Evolutionary conservation across 2,329 filamentous ascomycete species (phyloP), one percentile per base, ranked within the genome.

Genomic region (Fusarium sp.): DNA sequence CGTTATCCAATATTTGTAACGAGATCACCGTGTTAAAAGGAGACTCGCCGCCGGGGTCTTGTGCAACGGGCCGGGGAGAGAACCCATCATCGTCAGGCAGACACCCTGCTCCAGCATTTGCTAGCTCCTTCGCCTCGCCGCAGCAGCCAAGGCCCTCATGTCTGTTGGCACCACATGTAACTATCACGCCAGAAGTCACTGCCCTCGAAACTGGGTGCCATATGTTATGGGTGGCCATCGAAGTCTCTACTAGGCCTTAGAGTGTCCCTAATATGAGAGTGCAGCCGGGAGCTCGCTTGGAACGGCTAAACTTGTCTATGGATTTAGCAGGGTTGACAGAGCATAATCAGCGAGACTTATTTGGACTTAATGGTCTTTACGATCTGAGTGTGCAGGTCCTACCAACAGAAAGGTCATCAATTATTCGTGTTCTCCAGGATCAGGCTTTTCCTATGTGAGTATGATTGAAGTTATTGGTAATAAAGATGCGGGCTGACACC

Each of bases 211-310:
- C 75, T 34, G 74, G 71, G 4, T 68, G 70, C 34, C 67, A 71
- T 29, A 73, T 64, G 10, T 61, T 84, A n/a, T 85, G 80, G 83
- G 79, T 75, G 3, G 80, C 81, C 4, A 75, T 85, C 46, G 79
- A 85, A 68, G 65, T 85, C 34, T 79, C 76, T 12, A 76, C 78
- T 8, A 77, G 77, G 41, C 54, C 47, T 9, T 68, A 56, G 55
- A 10, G 46, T 19, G 24, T 50, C 9, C 19, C 42, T n/a, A 24
- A 45, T 26, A 53, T 19, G 13, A 45, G 25, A 10, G 6, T 15
- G n/a, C 40, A 44, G 32, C 10, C 38, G n/a, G 39, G 38, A 19
- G 15, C 39, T 11, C 19, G 15, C 13, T 22, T 22, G 31, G 40
- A 56, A 40, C 61, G 45, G 36, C 44, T 61, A 41, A 42, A 25